Base-by-base conservation (phyloP, 805 yeast genomes). In the Priceomyces castillae region DNA sequence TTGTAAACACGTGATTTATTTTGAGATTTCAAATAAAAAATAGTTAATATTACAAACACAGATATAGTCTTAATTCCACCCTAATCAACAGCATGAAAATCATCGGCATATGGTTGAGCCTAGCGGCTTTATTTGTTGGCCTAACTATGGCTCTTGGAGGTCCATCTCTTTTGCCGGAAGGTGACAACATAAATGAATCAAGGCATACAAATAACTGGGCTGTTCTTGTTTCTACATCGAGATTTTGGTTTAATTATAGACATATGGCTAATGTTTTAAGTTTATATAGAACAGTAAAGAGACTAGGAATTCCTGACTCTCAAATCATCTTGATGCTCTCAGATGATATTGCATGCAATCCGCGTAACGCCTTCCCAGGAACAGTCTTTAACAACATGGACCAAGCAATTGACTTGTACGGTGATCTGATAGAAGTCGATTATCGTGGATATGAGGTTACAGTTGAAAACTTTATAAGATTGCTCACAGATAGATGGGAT, bases 241-340 rank as follows among this genome's bases (percentile, higher is more conserved):
- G 98, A 46, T 94, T 94, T 67, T 94, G 99, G 99, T 94, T 94
- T 75, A 94, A 94, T 64, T 94, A 94, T 61, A 76, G 99, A 61
- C 99, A 94, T 64, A 88, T 92, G 89, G 98, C 99, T 30, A 94
- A 94, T 64, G 96, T 86, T 23, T 71, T 94, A 52, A 85, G 96
- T 59, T 82, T 94, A 79, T 94, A 94, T 69, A 77, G 99, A 53
- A 94, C 98, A 0, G 98, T 94, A 30, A 94, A 92, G 65, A 74
- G 99, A 54, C 67, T 94, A 41, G 99, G 99, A 2, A 94, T 94
- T 19, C 99, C 99, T 0, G 99, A 94, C 67, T 90, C 97, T 2
- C 98, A 94, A 59, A 94, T 94, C 59, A 90, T 94, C 36, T 71
- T 94, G 54, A 94, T 94, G 98, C 69, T 94, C 41, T 86, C 97